Percentiles rank a stretch among this genome's conserved stretches.
phyloP scores from a whole-genome alignment of 345 rosid genomes.

The Lepidium aucheri region DNA sequence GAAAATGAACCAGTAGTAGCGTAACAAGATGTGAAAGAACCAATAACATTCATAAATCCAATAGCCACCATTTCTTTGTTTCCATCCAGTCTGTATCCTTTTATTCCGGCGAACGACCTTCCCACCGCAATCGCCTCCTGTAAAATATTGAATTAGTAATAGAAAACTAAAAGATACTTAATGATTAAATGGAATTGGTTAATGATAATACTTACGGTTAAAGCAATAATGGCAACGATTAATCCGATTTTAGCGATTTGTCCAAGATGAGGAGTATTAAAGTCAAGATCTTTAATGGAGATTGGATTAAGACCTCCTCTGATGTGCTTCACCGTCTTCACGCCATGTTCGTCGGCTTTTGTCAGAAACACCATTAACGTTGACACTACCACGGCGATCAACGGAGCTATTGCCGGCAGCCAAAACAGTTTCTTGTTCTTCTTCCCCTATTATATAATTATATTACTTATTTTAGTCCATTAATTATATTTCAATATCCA shows the following conservation, averaged over 20 bases:
- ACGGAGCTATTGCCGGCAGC: conserved; percentile 83
- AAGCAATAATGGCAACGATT: conserved; percentile 54
- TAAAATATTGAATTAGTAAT: neutral
- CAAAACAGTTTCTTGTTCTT: conserved; percentile 72
- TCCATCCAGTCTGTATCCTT: conserved; percentile 78
- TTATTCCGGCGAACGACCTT: conserved; percentile 63
- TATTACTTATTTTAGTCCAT: neutral
- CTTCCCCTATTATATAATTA: conserved; percentile 37
- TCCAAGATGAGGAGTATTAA: conserved; percentile 50
- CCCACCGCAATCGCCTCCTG: conserved; percentile 94
- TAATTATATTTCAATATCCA: too few species aligned
- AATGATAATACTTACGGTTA: conserved; percentile 42
- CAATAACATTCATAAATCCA: conserved; percentile 71
- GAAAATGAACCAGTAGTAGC: conserved; percentile 93
- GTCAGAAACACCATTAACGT: conserved; percentile 70
- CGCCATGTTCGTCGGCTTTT: conserved; percentile 80
- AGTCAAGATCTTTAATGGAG: conserved; percentile 52
- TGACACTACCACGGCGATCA: conserved; percentile 55
- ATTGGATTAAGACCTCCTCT: conserved; percentile 76
- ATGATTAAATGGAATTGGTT: neutral
- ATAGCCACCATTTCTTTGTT: conserved; percentile 91
- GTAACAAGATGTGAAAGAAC: conserved; percentile 83
- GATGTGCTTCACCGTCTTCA: conserved; percentile 65
- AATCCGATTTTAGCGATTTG: conserved; percentile 61
- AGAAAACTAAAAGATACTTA: too few species aligned